phyloP scores from a whole-genome alignment of 257 asterid species.

The Vinca minor region DNA sequence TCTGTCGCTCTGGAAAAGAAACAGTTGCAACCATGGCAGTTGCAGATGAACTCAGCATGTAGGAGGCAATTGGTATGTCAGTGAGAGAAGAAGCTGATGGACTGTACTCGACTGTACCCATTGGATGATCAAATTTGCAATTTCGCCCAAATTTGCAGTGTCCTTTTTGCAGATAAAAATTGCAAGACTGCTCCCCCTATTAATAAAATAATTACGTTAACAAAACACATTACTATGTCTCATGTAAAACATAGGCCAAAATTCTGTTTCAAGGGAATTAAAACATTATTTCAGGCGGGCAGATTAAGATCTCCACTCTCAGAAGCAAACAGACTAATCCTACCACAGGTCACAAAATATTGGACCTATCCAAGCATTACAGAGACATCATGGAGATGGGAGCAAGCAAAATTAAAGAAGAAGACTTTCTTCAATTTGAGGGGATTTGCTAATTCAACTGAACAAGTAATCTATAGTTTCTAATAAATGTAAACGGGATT shows the following conservation, averaged over 20 bases:
- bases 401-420: neutral
- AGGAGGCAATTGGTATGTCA: conserved; percentile 52
- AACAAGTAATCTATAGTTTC: neutral
- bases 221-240: neutral
- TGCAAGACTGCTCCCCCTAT: conserved; percentile 81
- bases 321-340: no score
- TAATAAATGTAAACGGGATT: neutral
- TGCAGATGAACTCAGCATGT: conserved; percentile 19
- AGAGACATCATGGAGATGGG: neutral
- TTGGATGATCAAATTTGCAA: conserved; percentile 85
- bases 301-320: neutral
- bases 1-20: no score
- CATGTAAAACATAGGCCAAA: neutral
- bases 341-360: neutral
- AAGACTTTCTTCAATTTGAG: neutral
- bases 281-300: neutral
- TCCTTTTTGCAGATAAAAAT: conserved; percentile 74
- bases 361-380: neutral
- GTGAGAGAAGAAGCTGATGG: conserved; percentile 39
- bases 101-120: conserved; percentile 36
- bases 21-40: no score
- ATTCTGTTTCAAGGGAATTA: neutral
- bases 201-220: neutral
- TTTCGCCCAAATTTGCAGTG: conserved; percentile 68
- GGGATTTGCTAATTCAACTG: neutral